Evolutionary conservation across 371 early-diverging fungal genomes (phyloP).

Genomic region (Chytridium lagenaria): DNA sequence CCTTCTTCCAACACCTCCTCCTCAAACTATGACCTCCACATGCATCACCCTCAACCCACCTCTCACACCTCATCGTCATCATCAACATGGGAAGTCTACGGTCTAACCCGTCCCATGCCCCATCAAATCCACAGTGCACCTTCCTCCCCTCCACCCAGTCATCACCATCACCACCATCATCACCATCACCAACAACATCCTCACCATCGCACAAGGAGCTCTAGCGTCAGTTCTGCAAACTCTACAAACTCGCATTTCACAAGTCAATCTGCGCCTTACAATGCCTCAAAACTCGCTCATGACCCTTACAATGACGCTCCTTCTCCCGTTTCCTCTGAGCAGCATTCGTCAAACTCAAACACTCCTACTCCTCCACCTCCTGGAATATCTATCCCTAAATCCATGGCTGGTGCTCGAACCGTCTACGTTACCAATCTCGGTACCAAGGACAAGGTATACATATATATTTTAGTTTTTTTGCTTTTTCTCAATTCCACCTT

Average conservation of each 20-base stretch:
- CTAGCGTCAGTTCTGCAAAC: neutral
- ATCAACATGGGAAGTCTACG: neutral
- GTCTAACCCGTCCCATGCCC: too few relatives aligned
- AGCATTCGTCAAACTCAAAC: neutral
- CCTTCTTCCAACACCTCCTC: neutral
- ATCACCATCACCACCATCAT: neutral
- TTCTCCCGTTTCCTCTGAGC: neutral
- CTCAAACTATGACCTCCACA: neutral
- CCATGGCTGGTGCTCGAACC: constrained; percentile 8
- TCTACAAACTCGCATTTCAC: neutral
- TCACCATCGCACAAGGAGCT: neutral
- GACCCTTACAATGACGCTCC: neutral
- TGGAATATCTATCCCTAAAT: neutral
- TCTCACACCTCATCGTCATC: too few relatives aligned
- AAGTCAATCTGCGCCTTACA: neutral
- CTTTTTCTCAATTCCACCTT: constrained; percentile 1
- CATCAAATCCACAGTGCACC: too few relatives aligned
- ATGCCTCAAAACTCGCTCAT: neutral
- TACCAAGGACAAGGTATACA: constrained; percentile 26
- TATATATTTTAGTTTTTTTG: constrained; percentile 12
- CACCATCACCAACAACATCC: neutral
- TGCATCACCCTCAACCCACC: neutral
- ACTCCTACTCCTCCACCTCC: neutral
- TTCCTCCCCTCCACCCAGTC: neutral
- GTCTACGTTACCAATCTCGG: constrained; percentile 31